A percentile compares a stretch with the other conserved stretches of the same genome.
Conservation (phyloP, 2,329 filamentous ascomycete species). For the Cordyceps fumosorosea region DNA sequence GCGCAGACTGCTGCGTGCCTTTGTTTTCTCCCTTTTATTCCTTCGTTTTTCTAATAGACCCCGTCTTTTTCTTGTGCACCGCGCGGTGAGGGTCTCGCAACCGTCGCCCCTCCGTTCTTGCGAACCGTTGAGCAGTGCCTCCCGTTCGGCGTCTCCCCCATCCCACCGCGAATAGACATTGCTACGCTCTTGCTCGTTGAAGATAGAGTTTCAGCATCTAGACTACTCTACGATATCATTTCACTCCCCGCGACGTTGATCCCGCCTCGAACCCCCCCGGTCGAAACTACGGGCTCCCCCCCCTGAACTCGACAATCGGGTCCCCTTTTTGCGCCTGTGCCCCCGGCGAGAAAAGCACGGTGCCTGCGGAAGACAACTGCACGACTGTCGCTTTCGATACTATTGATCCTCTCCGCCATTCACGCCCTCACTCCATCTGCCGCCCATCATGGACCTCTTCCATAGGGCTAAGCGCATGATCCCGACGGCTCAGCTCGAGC, state of each 20-base stretch:
- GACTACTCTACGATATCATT: not conserved
- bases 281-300: not conserved
- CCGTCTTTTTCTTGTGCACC: not conserved
- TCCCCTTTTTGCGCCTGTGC: slow-evolving; percentile 3
- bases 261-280: not conserved
- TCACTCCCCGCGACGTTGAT: not conserved
- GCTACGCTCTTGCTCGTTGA: not conserved
- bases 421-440: not conserved
- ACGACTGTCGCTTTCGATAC: not conserved
- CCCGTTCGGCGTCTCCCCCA: not conserved
- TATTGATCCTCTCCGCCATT: not conserved
- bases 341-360: not conserved
- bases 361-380: not conserved
- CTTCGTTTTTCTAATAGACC: not conserved
- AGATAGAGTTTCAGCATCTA: not conserved
- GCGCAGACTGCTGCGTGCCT: not conserved
- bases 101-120: not conserved
- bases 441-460: slow-evolving; percentile 49
- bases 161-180: not conserved
- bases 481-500: slow-evolving; percentile 34
- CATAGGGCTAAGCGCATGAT: slow-evolving; percentile 47
- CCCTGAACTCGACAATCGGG: not conserved
- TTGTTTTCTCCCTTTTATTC: not conserved
- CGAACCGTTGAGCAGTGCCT: not conserved
- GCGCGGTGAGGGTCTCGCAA: not conserved